phyloP scores from a whole-genome alignment of 768 basidiomycete genomes.

The Suillus weaverae region DNA sequence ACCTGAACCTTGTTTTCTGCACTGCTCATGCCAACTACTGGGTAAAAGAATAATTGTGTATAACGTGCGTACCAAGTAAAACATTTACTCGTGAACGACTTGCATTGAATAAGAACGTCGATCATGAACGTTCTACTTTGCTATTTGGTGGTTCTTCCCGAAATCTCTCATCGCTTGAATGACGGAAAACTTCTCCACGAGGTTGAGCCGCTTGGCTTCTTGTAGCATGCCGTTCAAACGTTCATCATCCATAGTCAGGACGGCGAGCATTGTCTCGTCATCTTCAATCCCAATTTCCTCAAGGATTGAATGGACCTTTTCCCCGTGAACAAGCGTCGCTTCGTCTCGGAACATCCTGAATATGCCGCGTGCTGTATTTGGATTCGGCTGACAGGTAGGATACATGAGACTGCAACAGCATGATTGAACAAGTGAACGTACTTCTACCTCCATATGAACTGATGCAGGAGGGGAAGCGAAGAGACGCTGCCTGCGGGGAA shows the following conservation, averaged over 20 bases:
- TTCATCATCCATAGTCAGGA: not conserved
- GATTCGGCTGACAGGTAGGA: not conserved
- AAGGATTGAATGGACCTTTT: not conserved
- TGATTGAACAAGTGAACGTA: not conserved
- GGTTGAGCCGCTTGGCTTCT: not conserved
- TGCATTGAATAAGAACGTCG: not conserved
- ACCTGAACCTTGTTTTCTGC: not conserved
- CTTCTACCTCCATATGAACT: not conserved
- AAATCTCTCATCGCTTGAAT: not conserved
- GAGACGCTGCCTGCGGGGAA: not conserved
- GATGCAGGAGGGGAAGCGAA: not conserved
- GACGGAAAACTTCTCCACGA: not conserved
- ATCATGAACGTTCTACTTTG: not conserved
- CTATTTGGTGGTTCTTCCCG: not conserved
- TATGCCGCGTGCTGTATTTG: not conserved
- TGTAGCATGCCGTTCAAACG: not conserved
- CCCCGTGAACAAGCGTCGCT: not conserved
- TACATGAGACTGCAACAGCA: not conserved
- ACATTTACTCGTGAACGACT: not conserved
- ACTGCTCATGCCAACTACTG: not conserved
- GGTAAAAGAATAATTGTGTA: not conserved
- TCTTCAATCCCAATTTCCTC: not conserved
- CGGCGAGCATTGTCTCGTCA: not conserved
- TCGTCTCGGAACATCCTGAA: not conserved
- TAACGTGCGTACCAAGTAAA: not conserved